Base-by-base conservation (phyloP, 768 basidiomycete species). In the Lentinula sp. region DNA sequence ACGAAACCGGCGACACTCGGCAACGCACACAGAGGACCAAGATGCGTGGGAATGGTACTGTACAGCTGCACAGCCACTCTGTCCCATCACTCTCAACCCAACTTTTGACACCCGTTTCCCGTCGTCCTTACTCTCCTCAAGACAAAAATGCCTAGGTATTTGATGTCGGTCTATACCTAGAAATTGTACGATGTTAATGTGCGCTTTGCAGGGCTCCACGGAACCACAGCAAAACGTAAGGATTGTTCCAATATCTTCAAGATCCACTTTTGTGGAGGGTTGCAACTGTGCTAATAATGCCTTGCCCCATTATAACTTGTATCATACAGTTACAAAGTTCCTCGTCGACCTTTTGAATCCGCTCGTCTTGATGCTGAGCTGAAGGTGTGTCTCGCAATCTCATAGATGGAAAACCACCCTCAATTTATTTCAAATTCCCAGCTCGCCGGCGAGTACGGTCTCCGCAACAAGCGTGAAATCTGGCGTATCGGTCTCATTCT, bases 391-490 rank as follows among this genome's bases (percentile, higher is more conserved):
- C 10, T 23, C 15, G 63, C 20, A 5, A 33, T 33, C 33, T 33
- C 20, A 45, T 33, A n/a, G 8, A n/a, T 48, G 41, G 3, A 55
- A 6, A n/a, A 13, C 13, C 54, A 62, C 36, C 42, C 12, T 35
- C 45, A n/a, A 33, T 28, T 28, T 3, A 56, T 50, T 55, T 57
- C 55, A 56, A 42, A 28, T 41, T 46, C 15, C 57, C 69, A 97
- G 96, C 95, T 98, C 77, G 96, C 95, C 58, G 96, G 97, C 78
- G 97, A 99, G 81, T 98, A 95, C 83, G 97, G 97, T 76, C 93
- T 98, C 74, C 92, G 95, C 77, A 98, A 98, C 91, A 99, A 99
- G 85, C 91, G 96, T 75, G 97, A 99, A 81, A 97, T 98, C 82
- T 99, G 96, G 97, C 93, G 97, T 72, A 98, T 99, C 77, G 87